Conservation (phyloP, 768 basidiomycete genomes). For the Cystofilobasidium bisporidii region DNA sequence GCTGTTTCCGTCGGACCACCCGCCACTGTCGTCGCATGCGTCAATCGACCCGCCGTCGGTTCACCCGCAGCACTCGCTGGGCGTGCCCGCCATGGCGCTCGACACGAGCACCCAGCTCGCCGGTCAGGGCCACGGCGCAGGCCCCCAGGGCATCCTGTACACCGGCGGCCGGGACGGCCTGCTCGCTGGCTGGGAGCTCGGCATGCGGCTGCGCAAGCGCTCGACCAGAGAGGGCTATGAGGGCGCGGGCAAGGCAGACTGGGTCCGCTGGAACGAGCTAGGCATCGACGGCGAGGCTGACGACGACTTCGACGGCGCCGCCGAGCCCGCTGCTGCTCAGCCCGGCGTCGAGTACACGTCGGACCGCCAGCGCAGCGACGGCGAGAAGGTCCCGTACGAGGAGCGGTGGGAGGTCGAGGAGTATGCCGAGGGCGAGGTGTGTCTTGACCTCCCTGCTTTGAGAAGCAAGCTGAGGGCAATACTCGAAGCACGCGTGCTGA, state of each 20-base stretch:
- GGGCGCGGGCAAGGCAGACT: constrained; percentile 34
- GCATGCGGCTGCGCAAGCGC: constrained; percentile 47
- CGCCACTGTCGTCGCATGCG: constrained; percentile 25
- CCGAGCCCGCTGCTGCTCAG: constrained; percentile 49
- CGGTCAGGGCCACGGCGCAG: constrained; percentile 41
- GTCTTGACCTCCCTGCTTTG: background rate
- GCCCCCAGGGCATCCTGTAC: constrained; percentile 79
- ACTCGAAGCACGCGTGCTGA: too few relatives aligned
- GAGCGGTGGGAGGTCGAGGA: constrained; percentile 72
- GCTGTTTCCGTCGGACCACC: constrained; percentile 44
- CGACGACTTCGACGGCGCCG: constrained; percentile 48
- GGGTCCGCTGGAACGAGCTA: constrained; percentile 49
- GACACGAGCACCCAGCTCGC: constrained; percentile 69
- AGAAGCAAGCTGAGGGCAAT: too few relatives aligned
- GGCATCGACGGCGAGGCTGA: constrained; percentile 78
- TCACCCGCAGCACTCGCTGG: constrained; percentile 76
- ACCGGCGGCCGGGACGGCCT: constrained; percentile 82
- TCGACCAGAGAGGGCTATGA: constrained; percentile 30
- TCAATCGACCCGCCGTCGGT: constrained; percentile 16
- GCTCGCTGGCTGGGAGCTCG: constrained; percentile 76
- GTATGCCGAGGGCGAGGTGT: constrained; percentile 41
- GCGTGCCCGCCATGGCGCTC: constrained; percentile 74
- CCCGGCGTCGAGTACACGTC: background rate
- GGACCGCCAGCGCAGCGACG: background rate
- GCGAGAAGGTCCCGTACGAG: constrained; percentile 51